phyloP scores from a whole-genome alignment of 2,329 filamentous ascomycete species.

The Rhinocladiella mackenziei region DNA sequence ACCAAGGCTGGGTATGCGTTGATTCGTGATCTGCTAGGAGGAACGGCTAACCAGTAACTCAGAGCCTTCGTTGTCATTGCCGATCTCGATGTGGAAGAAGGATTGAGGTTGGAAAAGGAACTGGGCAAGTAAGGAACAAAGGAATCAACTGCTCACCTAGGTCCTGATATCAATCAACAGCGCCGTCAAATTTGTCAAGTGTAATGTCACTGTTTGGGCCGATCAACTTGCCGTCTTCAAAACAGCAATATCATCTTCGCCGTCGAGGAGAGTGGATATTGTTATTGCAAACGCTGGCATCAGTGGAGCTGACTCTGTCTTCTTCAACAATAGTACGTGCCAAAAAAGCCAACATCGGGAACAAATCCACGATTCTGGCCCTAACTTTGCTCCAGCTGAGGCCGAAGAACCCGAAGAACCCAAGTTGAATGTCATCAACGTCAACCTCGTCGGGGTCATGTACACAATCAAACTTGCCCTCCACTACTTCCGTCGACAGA shows the following conservation, averaged over 20 bases:
- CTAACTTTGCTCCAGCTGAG: constrained; percentile 31
- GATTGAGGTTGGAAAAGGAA: constrained; percentile 32
- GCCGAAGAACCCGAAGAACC: constrained; percentile 31
- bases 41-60: constrained; percentile 2
- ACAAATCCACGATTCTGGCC: constrained; percentile 32
- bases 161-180: background rate
- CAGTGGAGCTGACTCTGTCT: constrained; percentile 38
- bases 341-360: constrained; percentile 14
- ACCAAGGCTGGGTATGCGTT: constrained; percentile 26
- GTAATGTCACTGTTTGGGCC: constrained; percentile 62
- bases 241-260: constrained; percentile 51
- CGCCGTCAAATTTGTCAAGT: constrained; percentile 34
- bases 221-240: constrained; percentile 63
- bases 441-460: constrained; percentile 24
- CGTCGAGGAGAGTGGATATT: constrained; percentile 55
- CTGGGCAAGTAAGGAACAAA: constrained; percentile 10
- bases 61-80: constrained; percentile 30
- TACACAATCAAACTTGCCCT: constrained; percentile 28
- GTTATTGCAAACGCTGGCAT: constrained; percentile 67
- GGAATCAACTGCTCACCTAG: background rate
- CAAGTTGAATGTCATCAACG: constrained; percentile 34
- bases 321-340: constrained; percentile 24
- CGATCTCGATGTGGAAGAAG: constrained; percentile 40
- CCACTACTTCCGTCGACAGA: constrained; percentile 36
- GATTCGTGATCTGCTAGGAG: background rate